These are phyloP conservation scores for Oleoguttula mirabilis DNA, from an alignment of 495 filamentous ascomycete genomes.

Conservation along the genomic window DNA sequence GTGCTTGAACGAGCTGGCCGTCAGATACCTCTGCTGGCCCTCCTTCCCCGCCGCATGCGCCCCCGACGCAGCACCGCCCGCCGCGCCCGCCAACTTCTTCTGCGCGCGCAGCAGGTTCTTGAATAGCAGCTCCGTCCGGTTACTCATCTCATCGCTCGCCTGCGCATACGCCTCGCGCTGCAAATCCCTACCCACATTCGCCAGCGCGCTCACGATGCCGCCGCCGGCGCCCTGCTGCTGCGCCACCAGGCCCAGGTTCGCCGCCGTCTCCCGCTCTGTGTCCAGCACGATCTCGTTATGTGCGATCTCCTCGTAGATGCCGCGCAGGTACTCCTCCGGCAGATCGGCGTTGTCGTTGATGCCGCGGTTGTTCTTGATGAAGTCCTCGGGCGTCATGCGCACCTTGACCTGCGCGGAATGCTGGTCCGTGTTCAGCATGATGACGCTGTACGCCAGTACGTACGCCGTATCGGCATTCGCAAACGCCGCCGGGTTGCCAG, in stretches of 20 bases:
- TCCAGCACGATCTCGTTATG: slow-evolving; percentile 89
- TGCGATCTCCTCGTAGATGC: slow-evolving; percentile 86
- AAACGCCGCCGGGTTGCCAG: slow-evolving; percentile 91
- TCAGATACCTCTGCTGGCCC: slow-evolving; percentile 53
- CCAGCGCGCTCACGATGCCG: slow-evolving; percentile 71
- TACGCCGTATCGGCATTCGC: slow-evolving; percentile 98
- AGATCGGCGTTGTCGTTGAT: slow-evolving; percentile 96
- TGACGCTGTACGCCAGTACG: slow-evolving; percentile 88
- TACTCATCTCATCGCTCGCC: slow-evolving; percentile 89
- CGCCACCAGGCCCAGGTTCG: slow-evolving; percentile 51
- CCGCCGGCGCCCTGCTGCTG: slow-evolving; percentile 39
- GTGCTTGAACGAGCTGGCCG: slow-evolving; percentile 84
- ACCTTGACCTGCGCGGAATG: slow-evolving; percentile 76
- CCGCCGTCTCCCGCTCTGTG: slow-evolving; percentile 77
- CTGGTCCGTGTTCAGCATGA: slow-evolving; percentile 58
- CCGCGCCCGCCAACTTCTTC: slow-evolving; percentile 34
- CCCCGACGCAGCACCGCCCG: too few relatives aligned
- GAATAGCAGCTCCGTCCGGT: slow-evolving; percentile 78
- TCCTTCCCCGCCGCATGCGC: too few relatives aligned
- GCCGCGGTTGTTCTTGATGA: slow-evolving; percentile 96
- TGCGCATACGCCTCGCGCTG: slow-evolving; percentile 88
- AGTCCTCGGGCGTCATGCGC: slow-evolving; percentile 91
- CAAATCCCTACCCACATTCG: slow-evolving; percentile 82
- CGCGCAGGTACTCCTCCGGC: slow-evolving; percentile 78
- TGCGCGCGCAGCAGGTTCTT: slow-evolving; percentile 81